Evolutionary conservation across 148 eudicot genomes (phyloP), one percentile per base, ranked within the genome.

Genomic region (Cornus kousa): DNA sequence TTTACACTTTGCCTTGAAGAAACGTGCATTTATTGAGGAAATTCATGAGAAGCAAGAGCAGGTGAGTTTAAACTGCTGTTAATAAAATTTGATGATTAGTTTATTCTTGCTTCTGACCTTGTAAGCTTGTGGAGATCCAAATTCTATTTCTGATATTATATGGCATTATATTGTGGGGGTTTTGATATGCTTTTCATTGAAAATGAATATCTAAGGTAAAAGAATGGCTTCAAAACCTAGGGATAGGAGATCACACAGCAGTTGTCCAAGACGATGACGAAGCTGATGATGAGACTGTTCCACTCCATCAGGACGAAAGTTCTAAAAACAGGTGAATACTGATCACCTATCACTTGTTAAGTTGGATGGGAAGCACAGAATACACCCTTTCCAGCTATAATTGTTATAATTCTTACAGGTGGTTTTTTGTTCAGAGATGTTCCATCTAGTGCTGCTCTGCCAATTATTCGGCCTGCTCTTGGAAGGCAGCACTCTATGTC

Each of bases 191-290:
- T 74, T 74, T 55, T 64, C 39, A 31, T 75, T 82, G 78, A 60
- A 17, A 64, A 73, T 50, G 65, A 24, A 55, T 80, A 69, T 73
- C 82, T 67, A 89, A 95, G 99, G 97, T 96, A 81, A 93, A 81
- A 88, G 99, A 96, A 75, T 96, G 99, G 99, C 99, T 96, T 89
- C 99, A 93, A 90, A 96, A 92, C 87, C 81, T 96, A 55, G 99
- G 99, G 81, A 85, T 96, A 81, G 99, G 94, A 70, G 99, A 96
- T 73, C 89, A 93, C 60, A 77, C 92, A 10, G 77, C 88, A 78
- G 89, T 87, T 79, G 80, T 93, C 90, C 97, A 91, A n/a, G 97
- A 90, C 74, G 97, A 96, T 66, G 97, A 96, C 71, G 99, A 93
- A 39, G 88, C 80, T 73, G 97, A 89, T 84, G 99, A 93, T 79